phyloP scores from a whole-genome alignment of 257 asterid species.

The Solanum gracilifrons region DNA sequence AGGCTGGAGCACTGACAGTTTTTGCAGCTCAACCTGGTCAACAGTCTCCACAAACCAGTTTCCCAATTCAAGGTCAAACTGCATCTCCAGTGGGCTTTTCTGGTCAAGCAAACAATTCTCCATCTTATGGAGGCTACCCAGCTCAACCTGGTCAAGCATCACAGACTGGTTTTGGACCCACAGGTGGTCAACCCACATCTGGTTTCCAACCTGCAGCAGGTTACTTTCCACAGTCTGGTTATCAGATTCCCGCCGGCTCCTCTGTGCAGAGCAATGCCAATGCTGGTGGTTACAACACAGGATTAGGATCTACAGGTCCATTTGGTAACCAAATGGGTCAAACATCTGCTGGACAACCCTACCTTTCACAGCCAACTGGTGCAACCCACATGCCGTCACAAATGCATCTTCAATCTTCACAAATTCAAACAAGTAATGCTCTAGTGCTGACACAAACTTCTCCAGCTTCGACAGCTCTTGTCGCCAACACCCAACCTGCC shows the following conservation, averaged over 20 bases:
- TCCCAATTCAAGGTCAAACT: conserved; percentile 39
- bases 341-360: conserved; percentile 25
- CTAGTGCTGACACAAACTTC: conserved; percentile 16
- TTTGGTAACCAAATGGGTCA: conserved; percentile 22
- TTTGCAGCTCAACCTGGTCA: conserved; percentile 53
- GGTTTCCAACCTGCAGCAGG: conserved; percentile 26
- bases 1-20: conserved; percentile 12
- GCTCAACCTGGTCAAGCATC: conserved; percentile 39
- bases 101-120: conserved; percentile 10
- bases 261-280: conserved; percentile 24
- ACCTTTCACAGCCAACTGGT: conserved; percentile 29
- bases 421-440: conserved; percentile 21
- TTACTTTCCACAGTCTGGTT: conserved; percentile 20
- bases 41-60: conserved; percentile 23
- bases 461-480: conserved; percentile 37
- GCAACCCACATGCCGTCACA: conserved; percentile 29
- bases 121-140: conserved; percentile 24
- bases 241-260: conserved; percentile 15
- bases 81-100: conserved; percentile 7
- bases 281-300: conserved; percentile 44
- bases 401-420: conserved; percentile 36
- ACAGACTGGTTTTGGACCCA: conserved; percentile 42
- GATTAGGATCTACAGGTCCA: conserved; percentile 23
- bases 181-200: conserved; percentile 30
- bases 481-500: conserved; percentile 43